Evolutionary conservation across 805 yeast species (phyloP), one percentile per base, ranked within the genome.

Genomic region (Saccharomyces eubayanus): DNA sequence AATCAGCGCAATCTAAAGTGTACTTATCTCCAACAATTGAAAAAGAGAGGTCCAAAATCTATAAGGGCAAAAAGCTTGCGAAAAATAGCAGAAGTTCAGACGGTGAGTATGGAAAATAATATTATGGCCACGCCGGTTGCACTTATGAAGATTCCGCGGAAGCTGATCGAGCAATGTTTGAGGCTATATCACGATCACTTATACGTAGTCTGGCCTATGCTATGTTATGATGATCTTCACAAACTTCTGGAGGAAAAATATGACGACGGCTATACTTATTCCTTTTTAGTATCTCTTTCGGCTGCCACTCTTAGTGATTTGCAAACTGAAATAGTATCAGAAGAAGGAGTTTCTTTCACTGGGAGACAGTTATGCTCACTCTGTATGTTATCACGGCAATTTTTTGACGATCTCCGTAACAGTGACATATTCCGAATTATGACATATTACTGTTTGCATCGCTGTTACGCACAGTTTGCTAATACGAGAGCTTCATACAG

Each of bases 331-430:
- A 89, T 94, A 47, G 85, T 80, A 36, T 64, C 82, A 75, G 80
- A 94, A n/a, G 86, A 89, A 0, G 80, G 90, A 63, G 90, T 91
- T 68, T 65, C 72, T 0, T 77, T 99, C 53, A 84, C 94, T n/a
- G 98, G 43, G 24, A 36, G 3, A 16, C 43, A 36, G 24, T 9
- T 36, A 9, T 36, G 43, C 20, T 16, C 98, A 3, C 96, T 94
- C 0, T 94, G 99, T 67, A 77, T 94, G 14, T 99, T 94, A 68
- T 92, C 98, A 0, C 94, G 99, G 67, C 99, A 94, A 68, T 77
- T 96, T 0, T 90, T 88, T 74, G 97, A 98, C 0, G 96, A 36
- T 16, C 20, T 36, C 24, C 16, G 20, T 16, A 21, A 21, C 12
- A 36, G 43, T 36, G 43, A 36, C 24, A 36, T 36, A 36, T 36